These are phyloP conservation scores for Pyrenophora graminea DNA, from an alignment of 2,329 filamentous ascomycete species.

Conservation along the genomic window DNA sequence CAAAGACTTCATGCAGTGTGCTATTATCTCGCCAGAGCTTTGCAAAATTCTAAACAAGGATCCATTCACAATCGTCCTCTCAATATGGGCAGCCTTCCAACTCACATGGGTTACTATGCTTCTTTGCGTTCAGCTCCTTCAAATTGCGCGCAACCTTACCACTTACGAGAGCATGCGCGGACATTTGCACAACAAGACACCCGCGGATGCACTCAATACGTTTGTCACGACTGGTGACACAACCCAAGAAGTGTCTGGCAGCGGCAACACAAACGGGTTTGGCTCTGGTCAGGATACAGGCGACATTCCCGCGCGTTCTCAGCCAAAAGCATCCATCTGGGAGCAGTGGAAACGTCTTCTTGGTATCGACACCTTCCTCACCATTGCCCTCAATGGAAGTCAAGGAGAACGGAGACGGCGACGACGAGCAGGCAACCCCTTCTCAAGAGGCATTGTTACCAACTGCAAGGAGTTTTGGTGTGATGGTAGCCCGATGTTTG, in stretches of 20 bases:
- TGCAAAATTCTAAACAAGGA: slow-evolving; percentile 81
- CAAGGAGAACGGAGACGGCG: slow-evolving; percentile 47
- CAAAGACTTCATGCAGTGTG: slow-evolving; percentile 60
- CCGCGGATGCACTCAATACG: slow-evolving; percentile 66
- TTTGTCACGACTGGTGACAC: slow-evolving; percentile 74
- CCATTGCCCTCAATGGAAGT: slow-evolving; percentile 80
- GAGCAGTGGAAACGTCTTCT: slow-evolving; percentile 82
- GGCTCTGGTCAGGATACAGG: slow-evolving; percentile 63
- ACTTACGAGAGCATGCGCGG: slow-evolving; percentile 97
- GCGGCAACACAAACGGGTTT: slow-evolving; percentile 57
- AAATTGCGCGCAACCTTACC: slow-evolving; percentile 89
- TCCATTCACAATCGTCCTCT: slow-evolving; percentile 78
- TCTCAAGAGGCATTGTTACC: slow-evolving; percentile 77
- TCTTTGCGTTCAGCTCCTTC: slow-evolving; percentile 87
- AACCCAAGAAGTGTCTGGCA: slow-evolving; percentile 58
- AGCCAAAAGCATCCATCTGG: slow-evolving; percentile 69
- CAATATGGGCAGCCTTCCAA: slow-evolving; percentile 80
- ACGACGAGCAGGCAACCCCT: slow-evolving; percentile 71
- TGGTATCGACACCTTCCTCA: slow-evolving; percentile 90
- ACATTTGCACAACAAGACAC: slow-evolving; percentile 63
- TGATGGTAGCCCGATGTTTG: slow-evolving; percentile 81
- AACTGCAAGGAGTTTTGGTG: slow-evolving; percentile 98
- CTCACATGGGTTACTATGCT: slow-evolving; percentile 98
- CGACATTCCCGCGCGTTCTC: slow-evolving; percentile 40
- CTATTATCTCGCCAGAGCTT: slow-evolving; percentile 72